These are phyloP conservation scores for Ganoderma leucocontextum DNA, from an alignment of 1,284 basidiomycete genomes.

Conservation along the genomic window DNA sequence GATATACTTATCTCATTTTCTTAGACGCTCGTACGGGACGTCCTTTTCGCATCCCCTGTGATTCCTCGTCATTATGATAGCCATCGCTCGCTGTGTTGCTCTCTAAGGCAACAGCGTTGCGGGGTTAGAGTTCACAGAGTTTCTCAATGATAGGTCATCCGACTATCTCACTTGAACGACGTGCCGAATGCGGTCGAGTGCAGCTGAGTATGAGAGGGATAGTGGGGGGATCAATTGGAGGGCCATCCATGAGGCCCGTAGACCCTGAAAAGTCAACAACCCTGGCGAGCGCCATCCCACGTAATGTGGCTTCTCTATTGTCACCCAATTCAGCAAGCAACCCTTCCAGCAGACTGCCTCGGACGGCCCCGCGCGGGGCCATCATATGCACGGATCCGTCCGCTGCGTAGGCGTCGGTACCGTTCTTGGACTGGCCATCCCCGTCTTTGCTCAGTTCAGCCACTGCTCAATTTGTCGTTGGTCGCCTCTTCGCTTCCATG, in stretches of 20 bases:
- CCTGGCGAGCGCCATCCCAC: neutral
- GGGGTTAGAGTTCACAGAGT: neutral
- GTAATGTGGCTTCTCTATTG: neutral
- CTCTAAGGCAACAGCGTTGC: neutral
- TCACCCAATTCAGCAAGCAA: neutral
- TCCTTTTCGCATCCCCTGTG: neutral
- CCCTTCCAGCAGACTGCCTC: neutral
- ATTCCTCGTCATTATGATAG: neutral
- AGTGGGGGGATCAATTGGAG: neutral
- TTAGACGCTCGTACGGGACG: neutral
- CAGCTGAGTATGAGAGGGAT: too few relatives aligned
- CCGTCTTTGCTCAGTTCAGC: too few relatives aligned
- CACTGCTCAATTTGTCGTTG: neutral
- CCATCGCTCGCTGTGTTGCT: neutral
- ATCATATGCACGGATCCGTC: neutral
- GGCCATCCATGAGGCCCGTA: neutral
- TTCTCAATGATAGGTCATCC: neutral
- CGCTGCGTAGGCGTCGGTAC: neutral
- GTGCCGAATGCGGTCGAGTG: neutral
- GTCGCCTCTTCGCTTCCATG: neutral
- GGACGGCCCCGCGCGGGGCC: neutral
- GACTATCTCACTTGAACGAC: neutral
- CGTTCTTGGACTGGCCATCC: too few relatives aligned
- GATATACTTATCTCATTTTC: neutral
- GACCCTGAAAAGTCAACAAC: neutral